Evolutionary conservation across 169 alveolate species (phyloP).

Genomic region (Cryptosporidium tyzzeri): DNA sequence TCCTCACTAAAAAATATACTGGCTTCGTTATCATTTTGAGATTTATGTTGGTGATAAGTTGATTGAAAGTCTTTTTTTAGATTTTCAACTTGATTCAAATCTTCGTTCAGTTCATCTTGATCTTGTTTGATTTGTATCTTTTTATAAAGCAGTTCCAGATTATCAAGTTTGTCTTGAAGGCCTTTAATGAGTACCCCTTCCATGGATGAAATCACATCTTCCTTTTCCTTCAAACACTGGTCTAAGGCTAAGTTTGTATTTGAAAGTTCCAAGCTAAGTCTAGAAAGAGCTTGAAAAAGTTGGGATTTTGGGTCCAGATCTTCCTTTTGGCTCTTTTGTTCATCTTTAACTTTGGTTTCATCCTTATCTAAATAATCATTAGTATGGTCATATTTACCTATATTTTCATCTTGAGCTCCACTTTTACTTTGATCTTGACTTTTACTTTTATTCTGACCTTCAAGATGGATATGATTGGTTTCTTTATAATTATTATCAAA

Average conservation of each 20-base stretch:
- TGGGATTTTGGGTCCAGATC: neutral
- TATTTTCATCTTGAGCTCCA: neutral
- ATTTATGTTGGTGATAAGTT: neutral
- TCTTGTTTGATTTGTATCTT: neutral
- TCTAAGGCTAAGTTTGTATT: constrained; percentile 23
- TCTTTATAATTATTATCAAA: neutral
- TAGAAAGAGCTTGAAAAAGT: constrained; percentile 28
- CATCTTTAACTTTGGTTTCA: no score
- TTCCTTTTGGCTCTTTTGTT: neutral
- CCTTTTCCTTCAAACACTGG: neutral
- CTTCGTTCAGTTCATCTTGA: neutral
- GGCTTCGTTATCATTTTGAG: neutral
- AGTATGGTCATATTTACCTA: neutral
- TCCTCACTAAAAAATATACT: neutral
- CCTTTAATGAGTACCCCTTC: neutral
- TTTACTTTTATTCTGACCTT: neutral
- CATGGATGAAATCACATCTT: neutral
- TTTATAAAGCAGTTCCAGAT: constrained; percentile 5
- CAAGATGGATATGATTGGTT: neutral
- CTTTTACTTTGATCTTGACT: neutral
- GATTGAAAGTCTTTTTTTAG: neutral
- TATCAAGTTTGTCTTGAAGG: constrained; percentile 13
- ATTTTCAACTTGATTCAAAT: neutral
- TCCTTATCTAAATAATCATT: neutral
- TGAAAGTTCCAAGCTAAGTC: constrained; percentile 21